Base-by-base conservation (phyloP, 257 asterid genomes). In the Solanum sitiens region DNA sequence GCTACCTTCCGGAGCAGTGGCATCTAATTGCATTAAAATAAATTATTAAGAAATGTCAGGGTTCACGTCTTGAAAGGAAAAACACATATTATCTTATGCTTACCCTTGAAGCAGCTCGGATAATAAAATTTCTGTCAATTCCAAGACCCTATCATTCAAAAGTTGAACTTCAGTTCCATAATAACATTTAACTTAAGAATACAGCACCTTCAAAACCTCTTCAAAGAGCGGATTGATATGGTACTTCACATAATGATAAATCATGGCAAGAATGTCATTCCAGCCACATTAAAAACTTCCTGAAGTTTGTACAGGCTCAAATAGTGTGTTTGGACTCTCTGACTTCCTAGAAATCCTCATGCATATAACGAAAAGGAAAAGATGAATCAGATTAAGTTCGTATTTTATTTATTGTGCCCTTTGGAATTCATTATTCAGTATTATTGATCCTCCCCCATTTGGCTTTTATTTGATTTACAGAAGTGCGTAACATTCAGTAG, bases 1-100 rank as follows among this genome's bases (percentile, higher is more conserved):
- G 99, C 94, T 86, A 96, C 87, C 89, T 93, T 94, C 25, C 98
- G 98, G 87, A 96, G 97, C 96, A 94, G 90, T 18, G 98, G 98
- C 94, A 95, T 68, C 98, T 96, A 92, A 72, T 73, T 30, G 70
- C 42, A 50, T 82, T 74, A 82, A 50, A 20, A 82, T 18, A 50
- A 5, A 9, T 11, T 82, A 50, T 82, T 50, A 18, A 20, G 12
- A 82, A 20, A 82, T 2, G 11, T 47, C 27, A 47, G 10, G 42
- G 20, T 82, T 50, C 45, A 82, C 15, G 30, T 50, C 85, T 18
- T 30, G 40, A 45, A 80, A 33, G 56, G 44, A 30, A 27, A 50
- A 82, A 5, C 4, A 1, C 11, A 82, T 40, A 42, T 30, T 82
- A 50, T 50, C 68, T 80, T 50, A 20, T 50, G 85, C 88, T 89